Evolutionary conservation across 169 alveolate genomes (phyloP), one percentile per base, ranked within the genome.

Genomic region (Plasmodium adleri): DNA sequence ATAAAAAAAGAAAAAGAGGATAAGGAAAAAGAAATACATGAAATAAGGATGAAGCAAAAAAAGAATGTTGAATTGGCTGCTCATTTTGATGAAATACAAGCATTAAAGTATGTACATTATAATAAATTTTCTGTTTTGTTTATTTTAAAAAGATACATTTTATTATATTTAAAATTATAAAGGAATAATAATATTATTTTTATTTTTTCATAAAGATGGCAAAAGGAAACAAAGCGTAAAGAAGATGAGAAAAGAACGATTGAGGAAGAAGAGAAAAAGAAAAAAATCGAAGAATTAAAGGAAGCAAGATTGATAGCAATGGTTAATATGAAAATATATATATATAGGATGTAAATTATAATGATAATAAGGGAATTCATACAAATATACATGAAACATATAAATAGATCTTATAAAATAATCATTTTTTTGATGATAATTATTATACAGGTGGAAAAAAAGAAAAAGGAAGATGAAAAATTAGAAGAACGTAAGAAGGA

Each of bases 51-150:
- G 89, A 78, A 78, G 26, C 89, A 78, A 71, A 78, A 78, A 66
- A 78, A 78, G 52, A 78, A 78, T 78, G 78, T 78, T 13, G 78
- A 78, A 52, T 15, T 78, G 17, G 72, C 50, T 50, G 89, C 89
- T 6, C 89, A 78, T 45, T 78, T 66, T 66, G 89, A 78, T 71
- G 89, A 78, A 64, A 78, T 64, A 24, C 89, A 78, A 78, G 89
- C 89, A 12, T 15, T 78, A 8, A 78, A 78, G 89, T 78, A 78
- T 6, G 47, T 39, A 39, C 2, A 39, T 39, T 39, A 39, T 39
- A 39, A 39, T 39, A 39, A 39, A 5, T 39, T 0, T 39, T 39
- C 10, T 6, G 47, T 39, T 39, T 5, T 39, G 47, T 39, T 39
- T 39, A 39, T 39, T 39, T 39, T 39, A 9, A 78, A 9, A 45